Evolutionary conservation across 1,139 yeast species (phyloP).

Genomic region (Lodderomyces oxycetoniae): DNA sequence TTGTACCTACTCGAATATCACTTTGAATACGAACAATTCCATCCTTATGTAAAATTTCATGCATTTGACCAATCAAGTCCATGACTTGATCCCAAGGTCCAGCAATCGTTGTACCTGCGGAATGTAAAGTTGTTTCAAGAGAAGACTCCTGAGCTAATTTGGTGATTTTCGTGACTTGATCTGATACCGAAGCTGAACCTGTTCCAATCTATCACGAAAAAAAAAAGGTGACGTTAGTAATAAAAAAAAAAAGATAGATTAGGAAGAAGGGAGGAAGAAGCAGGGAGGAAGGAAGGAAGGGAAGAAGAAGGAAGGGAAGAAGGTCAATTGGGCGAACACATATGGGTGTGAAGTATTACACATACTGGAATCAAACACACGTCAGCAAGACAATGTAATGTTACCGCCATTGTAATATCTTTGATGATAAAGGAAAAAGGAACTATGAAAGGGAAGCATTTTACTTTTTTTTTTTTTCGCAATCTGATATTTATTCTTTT

Average conservation of each 20-base stretch:
- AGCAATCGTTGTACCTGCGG: conserved; percentile 87
- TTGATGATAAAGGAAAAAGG: no score
- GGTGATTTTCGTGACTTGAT: conserved; percentile 69
- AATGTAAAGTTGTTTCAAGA: conserved; percentile 65
- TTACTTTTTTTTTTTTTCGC: no score
- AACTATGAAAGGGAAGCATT: no score
- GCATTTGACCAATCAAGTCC: conserved; percentile 74
- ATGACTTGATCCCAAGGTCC: conserved; percentile 93
- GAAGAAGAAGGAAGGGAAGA: neutral
- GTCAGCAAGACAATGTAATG: conserved; percentile 70
- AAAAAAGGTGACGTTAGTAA: conserved; percentile 15
- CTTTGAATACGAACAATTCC: conserved; percentile 79
- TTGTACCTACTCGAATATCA: conserved; percentile 81
- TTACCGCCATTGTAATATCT: conserved; percentile 36
- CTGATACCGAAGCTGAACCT: conserved; percentile 69
- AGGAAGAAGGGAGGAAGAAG: neutral
- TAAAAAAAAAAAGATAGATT: neutral
- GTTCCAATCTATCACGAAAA: conserved; percentile 56
- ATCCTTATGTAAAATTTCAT: conserved; percentile 56
- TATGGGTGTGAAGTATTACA: no score
- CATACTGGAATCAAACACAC: conserved; percentile 65
- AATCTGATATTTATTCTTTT: no score
- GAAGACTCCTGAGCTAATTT: conserved; percentile 55
- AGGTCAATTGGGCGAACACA: no score
- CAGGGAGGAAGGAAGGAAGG: neutral